phyloP scores from a whole-genome alignment of 2,329 filamentous ascomycete genomes.

The Aaosphaeria arxii region DNA sequence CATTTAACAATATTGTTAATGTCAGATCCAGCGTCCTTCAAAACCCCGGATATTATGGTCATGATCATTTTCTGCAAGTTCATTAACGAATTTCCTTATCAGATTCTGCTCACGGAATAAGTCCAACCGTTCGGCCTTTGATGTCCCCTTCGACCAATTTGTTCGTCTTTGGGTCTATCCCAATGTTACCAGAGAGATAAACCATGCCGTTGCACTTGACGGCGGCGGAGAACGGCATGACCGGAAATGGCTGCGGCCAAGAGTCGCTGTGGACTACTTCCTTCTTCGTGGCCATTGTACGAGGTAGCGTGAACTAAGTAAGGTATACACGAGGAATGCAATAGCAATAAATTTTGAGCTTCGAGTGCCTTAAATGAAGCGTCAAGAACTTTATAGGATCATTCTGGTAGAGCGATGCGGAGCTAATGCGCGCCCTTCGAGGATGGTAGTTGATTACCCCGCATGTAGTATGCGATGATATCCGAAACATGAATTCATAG shows the following conservation, averaged over 20 bases:
- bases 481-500: too few species aligned
- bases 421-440: too few species aligned
- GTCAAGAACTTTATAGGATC: too few species aligned
- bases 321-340: too few species aligned
- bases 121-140: background rate
- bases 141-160: background rate
- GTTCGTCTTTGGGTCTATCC: background rate
- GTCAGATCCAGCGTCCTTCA: constrained; percentile 58
- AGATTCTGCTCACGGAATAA: background rate
- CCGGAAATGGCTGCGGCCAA: background rate
- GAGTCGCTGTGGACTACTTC: too few species aligned
- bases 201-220: background rate
- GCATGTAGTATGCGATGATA: too few species aligned
- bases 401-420: too few species aligned
- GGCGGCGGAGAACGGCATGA: background rate
- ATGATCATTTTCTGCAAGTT: background rate
- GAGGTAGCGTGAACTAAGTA: too few species aligned
- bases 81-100: background rate
- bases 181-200: background rate
- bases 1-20: constrained; percentile 64
- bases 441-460: too few species aligned
- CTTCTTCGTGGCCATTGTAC: too few species aligned
- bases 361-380: too few species aligned
- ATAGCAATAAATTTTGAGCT: too few species aligned
- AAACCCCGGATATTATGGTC: constrained; percentile 40